Conservation (phyloP, 441 rosid genomes). For the Erysimum cheiri region DNA sequence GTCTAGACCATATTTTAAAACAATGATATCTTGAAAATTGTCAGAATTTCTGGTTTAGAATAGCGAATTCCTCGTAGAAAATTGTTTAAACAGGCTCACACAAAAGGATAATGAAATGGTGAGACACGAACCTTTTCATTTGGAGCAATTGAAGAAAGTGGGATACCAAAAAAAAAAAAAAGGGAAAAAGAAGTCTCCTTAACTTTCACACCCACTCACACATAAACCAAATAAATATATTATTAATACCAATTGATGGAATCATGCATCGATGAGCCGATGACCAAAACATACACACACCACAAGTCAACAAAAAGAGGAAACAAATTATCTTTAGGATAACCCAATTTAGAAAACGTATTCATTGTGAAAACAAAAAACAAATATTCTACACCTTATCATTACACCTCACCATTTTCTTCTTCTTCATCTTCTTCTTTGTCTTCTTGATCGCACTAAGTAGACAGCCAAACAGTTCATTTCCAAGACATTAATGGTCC, state of each 20-base stretch:
- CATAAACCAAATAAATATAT: conserved; percentile 32
- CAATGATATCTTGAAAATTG: background rate
- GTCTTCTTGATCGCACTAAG: conserved; percentile 59
- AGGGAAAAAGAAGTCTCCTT: conserved; percentile 30
- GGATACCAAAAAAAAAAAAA: conserved; percentile 26
- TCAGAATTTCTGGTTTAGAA: conserved; percentile 10
- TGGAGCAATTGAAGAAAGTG: conserved; percentile 37
- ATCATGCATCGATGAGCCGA: conserved; percentile 38
- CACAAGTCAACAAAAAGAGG: conserved; percentile 44
- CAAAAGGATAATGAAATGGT: conserved; percentile 32
- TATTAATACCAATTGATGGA: conserved; percentile 26
- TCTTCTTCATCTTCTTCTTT: conserved; percentile 43
- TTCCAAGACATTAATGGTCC: conserved; percentile 60
- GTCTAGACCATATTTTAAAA: background rate
- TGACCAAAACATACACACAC: conserved; percentile 39
- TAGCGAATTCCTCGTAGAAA: background rate
- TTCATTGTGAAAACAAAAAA: background rate
- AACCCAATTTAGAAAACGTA: conserved; percentile 32
- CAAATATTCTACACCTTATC: conserved; percentile 33
- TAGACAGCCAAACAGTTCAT: conserved; percentile 59
- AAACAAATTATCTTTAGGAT: conserved; percentile 29
- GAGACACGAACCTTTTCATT: conserved; percentile 31
- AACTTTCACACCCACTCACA: conserved; percentile 41
- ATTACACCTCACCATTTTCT: conserved; percentile 36
- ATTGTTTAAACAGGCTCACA: conserved; percentile 21